A percentile compares a stretch with the other conserved stretches of the same genome.
phyloP scores from a whole-genome alignment of 164 flowering plant genomes.

The Pachysandra terminalis region DNA sequence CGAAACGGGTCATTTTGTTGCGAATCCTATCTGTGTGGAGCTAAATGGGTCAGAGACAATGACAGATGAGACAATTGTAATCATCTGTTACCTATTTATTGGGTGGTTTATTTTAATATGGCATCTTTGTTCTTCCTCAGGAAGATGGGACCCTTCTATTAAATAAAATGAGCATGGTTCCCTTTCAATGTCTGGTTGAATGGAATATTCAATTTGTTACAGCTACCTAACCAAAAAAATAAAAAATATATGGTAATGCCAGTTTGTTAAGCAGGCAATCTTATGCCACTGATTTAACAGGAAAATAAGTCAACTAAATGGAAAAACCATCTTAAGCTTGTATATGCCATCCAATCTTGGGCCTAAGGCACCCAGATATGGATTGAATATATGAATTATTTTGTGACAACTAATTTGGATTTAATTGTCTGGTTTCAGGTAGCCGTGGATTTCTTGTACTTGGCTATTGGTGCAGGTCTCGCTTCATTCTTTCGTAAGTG shows the following conservation, averaged over 20 bases:
- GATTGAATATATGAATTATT: neutral
- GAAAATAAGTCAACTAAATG: too few species aligned
- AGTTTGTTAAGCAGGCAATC: neutral
- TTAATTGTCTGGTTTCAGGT: conserved; percentile 5
- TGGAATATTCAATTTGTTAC: neutral
- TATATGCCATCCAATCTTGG: too few species aligned
- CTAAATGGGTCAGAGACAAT: neutral
- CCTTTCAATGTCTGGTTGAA: neutral
- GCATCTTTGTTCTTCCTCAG: too few species aligned
- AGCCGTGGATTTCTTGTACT: conserved; percentile 9
- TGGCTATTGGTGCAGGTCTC: conserved; percentile 10
- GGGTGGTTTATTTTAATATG: neutral
- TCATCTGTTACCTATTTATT: neutral
- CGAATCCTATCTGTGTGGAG: neutral
- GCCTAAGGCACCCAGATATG: neutral
- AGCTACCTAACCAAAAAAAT: too few species aligned
- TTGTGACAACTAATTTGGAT: neutral
- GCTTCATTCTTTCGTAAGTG: conserved; percentile 15
- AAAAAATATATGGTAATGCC: neutral
- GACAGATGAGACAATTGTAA: neutral
- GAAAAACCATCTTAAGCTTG: too few species aligned
- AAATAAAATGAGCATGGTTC: neutral
- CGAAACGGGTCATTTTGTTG: too few species aligned
- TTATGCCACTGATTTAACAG: too few species aligned
- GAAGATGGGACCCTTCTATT: neutral